phyloP scores from a whole-genome alignment of 306 rosid species.

The Prunus mongolica region DNA sequence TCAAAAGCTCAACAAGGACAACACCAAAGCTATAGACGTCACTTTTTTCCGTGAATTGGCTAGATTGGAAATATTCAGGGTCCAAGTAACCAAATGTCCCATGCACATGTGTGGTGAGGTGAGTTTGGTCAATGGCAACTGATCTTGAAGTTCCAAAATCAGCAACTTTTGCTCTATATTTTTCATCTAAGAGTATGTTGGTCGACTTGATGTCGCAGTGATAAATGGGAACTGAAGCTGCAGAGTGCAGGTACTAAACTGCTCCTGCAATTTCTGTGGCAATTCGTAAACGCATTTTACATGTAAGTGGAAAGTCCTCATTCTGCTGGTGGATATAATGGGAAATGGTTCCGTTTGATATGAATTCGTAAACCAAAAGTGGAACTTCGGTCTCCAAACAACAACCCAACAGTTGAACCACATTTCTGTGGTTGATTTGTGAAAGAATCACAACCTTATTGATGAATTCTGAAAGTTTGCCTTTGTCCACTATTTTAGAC shows the following conservation, averaged over 20 bases:
- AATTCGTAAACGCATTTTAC: no score
- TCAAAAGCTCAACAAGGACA: constrained; percentile 10
- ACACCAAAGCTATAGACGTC: constrained; percentile 19
- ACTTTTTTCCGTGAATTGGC: constrained; percentile 14
- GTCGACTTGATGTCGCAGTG: constrained; percentile 16
- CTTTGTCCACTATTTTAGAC: no score
- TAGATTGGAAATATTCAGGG: constrained; percentile 13
- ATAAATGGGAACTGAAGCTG: constrained; percentile 15
- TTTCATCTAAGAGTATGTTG: neutral
- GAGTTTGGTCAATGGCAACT: constrained; percentile 1
- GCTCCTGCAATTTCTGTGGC: no score
- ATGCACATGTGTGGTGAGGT: neutral
- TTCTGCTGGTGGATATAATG: no score
- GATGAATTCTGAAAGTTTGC: no score
- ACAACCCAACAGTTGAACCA: no score
- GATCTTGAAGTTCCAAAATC: constrained; percentile 16
- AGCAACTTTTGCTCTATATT: constrained; percentile 4
- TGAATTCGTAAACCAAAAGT: no score
- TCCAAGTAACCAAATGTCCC: constrained; percentile 21
- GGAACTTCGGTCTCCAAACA: no score
- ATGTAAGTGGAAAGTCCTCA: no score
- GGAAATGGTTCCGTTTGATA: no score
- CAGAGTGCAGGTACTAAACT: constrained; percentile 13
- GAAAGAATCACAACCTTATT: no score
- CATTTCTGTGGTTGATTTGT: no score